These are phyloP conservation scores for Ceratonia siliqua DNA, from an alignment of 306 rosid genomes.

Conservation along the genomic window DNA sequence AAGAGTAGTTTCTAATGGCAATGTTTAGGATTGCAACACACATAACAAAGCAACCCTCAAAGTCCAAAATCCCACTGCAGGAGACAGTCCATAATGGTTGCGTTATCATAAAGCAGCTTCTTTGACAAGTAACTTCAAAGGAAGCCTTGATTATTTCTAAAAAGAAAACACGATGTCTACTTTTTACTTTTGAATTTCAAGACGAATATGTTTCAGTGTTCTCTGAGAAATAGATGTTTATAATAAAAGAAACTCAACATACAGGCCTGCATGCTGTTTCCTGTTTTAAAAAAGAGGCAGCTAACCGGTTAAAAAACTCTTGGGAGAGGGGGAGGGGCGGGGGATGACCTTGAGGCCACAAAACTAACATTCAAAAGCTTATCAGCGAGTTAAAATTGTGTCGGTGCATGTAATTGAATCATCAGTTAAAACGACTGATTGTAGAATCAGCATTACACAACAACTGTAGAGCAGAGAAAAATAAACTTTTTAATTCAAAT, in stretches of 20 bases:
- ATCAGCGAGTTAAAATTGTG: too few species aligned
- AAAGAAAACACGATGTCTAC: background rate
- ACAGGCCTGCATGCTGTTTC: background rate
- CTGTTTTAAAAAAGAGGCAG: background rate
- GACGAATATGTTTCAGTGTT: background rate
- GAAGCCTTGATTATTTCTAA: conserved; percentile 20
- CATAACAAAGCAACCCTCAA: background rate
- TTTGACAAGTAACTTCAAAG: background rate
- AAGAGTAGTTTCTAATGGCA: conserved; percentile 28
- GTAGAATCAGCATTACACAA: too few species aligned
- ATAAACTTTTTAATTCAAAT: too few species aligned
- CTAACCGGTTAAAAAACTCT: too few species aligned
- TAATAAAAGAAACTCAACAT: background rate
- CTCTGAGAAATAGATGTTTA: background rate
- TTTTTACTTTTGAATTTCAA: background rate
- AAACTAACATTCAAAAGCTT: too few species aligned
- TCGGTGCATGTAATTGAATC: too few species aligned
- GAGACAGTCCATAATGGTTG: conserved; percentile 3
- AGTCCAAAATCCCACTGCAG: conserved; percentile 4
- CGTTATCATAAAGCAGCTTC: conserved; percentile 22
- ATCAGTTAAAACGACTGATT: too few species aligned
- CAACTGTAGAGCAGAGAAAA: too few species aligned
- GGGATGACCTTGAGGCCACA: too few species aligned
- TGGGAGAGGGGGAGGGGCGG: too few species aligned
- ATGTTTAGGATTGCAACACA: conserved; percentile 10